Conservation (phyloP, 805 yeast genomes). For the Maudiozyma bulderi region DNA sequence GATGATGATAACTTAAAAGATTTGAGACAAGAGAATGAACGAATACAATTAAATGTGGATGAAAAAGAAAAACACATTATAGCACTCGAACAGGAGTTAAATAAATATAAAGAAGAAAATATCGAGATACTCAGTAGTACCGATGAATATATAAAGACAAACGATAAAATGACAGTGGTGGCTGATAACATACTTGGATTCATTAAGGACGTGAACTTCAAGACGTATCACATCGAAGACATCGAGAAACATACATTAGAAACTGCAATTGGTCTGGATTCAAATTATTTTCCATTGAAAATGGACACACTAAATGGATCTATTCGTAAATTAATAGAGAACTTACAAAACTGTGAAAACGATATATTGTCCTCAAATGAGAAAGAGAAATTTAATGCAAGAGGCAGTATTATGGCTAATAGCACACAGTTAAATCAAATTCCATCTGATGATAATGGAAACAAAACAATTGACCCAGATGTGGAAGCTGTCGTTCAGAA, state of each 20-base stretch:
- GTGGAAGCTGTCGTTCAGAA: conserved; percentile 23
- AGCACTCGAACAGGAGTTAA: conserved; percentile 19
- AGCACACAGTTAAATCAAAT: conserved; percentile 10
- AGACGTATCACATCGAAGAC: conserved; percentile 5
- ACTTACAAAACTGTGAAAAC: conserved; percentile 2
- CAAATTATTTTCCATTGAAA: conserved; percentile 22
- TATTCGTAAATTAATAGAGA: conserved; percentile 10
- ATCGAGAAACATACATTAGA: conserved; percentile 15
- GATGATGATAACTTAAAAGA: conserved; percentile 15
- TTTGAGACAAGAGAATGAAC: conserved; percentile 2
- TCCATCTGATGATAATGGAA: neutral
- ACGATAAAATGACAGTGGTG: conserved; percentile 17
- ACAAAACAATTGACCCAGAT: conserved; percentile 11
- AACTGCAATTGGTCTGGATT: conserved; percentile 16
- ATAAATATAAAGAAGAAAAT: conserved; percentile 18
- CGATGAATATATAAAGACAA: conserved; percentile 23
- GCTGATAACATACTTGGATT: conserved; percentile 15
- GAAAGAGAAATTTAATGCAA: neutral
- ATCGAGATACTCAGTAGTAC: conserved; percentile 20
- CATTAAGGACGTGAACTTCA: neutral
- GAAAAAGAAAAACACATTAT: conserved; percentile 2
- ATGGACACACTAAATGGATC: conserved; percentile 19
- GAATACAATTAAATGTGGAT: conserved; percentile 5
- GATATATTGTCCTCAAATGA: neutral
- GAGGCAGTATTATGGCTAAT: conserved; percentile 11